phyloP scores from a whole-genome alignment of 495 filamentous ascomycete species.

The Penicilliopsis zonata region DNA sequence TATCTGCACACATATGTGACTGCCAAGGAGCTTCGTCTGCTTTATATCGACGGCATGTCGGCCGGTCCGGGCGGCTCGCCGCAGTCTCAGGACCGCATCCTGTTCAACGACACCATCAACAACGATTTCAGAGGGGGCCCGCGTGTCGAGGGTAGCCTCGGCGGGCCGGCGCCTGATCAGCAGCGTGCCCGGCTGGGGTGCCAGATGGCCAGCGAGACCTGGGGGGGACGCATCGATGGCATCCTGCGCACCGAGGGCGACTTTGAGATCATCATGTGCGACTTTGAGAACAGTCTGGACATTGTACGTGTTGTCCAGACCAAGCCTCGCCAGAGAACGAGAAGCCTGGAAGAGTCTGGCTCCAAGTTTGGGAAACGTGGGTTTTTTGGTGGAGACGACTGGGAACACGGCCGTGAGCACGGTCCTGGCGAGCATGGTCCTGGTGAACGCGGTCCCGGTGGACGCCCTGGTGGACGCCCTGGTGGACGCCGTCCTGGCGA shows the following conservation, averaged over 20 bases:
- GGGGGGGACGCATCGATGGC: slow-evolving; percentile 42
- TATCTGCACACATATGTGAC: slow-evolving; percentile 44
- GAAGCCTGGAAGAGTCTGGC: neutral
- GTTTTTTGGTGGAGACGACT: no score
- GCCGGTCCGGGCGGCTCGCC: slow-evolving; percentile 46
- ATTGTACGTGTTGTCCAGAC: no score
- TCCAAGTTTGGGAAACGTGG: neutral
- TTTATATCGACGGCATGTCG: slow-evolving; percentile 52
- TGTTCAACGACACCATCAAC: slow-evolving; percentile 24
- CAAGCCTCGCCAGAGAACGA: neutral
- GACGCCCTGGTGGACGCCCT: no score
- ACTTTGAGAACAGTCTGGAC: no score
- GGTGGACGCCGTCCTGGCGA: no score
- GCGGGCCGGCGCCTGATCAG: slow-evolving; percentile 18
- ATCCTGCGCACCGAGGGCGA: slow-evolving; percentile 56
- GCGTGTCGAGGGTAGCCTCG: no score
- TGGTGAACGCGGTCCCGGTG: no score
- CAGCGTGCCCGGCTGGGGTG: slow-evolving; percentile 39
- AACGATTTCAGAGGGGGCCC: no score
- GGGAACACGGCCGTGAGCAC: no score
- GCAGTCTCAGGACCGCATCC: slow-evolving; percentile 45
- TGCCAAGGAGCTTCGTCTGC: slow-evolving; percentile 34
- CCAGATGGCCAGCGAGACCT: slow-evolving; percentile 28
- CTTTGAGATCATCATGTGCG: no score
- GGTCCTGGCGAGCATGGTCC: no score